Evolutionary conservation across 1,284 basidiomycete species (phyloP).

Genomic region (Phellinidium pouzarii): DNA sequence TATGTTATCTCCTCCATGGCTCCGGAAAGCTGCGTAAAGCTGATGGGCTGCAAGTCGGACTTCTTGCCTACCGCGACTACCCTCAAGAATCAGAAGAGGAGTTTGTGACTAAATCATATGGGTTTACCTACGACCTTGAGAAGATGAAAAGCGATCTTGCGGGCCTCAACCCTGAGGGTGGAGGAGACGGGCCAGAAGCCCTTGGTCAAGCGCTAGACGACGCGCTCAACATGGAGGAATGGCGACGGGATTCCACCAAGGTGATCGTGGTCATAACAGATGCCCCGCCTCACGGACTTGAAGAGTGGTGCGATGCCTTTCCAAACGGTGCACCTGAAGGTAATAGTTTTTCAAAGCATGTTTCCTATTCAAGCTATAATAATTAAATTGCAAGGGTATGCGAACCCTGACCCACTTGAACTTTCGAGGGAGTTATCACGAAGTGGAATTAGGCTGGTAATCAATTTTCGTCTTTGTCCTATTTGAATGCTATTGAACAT

Average conservation of each 20-base stretch:
- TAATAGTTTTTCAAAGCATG: neutral
- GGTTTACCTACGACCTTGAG: neutral
- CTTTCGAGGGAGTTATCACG: constrained; percentile 44
- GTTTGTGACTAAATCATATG: neutral
- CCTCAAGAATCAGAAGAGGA: neutral
- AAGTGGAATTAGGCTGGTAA: neutral
- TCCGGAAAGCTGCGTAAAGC: neutral
- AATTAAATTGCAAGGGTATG: neutral
- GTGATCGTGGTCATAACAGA: constrained; percentile 48
- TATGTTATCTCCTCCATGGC: neutral
- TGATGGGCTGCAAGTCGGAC: neutral
- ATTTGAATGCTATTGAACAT: neutral
- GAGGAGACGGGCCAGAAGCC: constrained; percentile 1
- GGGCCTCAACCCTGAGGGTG: neutral
- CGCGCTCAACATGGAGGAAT: constrained; percentile 35
- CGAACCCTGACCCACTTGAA: constrained; percentile 41
- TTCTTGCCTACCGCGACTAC: neutral
- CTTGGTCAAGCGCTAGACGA: constrained; percentile 51
- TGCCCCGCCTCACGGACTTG: constrained; percentile 49
- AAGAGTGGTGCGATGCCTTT: constrained; percentile 33
- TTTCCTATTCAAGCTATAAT: constrained; percentile 10
- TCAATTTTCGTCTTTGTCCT: neutral
- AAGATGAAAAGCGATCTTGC: neutral
- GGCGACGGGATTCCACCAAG: constrained; percentile 44
- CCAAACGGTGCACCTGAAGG: constrained; percentile 23